These are phyloP conservation scores for Narthecium ossifragum DNA, from an alignment of 106 monocot species.

Conservation along the genomic window DNA sequence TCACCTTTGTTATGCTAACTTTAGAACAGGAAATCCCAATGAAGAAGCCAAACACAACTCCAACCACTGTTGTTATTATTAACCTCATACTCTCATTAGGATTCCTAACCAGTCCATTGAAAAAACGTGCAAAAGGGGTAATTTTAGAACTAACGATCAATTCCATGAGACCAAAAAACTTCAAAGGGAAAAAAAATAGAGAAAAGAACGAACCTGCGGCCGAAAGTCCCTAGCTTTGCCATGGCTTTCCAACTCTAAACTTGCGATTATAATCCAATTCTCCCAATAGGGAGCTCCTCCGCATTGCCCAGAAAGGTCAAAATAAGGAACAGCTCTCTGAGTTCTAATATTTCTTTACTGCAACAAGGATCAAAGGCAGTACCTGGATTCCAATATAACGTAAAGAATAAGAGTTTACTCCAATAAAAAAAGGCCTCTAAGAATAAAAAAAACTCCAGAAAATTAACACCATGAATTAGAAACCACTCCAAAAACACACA, in stretches of 20 bases:
- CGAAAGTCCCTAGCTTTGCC: background rate
- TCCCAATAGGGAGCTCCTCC: no score
- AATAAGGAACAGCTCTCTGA: no score
- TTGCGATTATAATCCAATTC: no score
- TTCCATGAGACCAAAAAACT: background rate
- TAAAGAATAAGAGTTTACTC: no score
- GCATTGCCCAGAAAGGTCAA: no score
- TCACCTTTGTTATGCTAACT: conserved; percentile 65
- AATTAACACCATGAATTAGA: no score
- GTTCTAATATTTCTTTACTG: no score
- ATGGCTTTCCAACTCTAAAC: background rate
- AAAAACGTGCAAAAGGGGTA: background rate
- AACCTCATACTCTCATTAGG: conserved; percentile 57
- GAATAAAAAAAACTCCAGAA: no score
- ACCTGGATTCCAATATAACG: no score
- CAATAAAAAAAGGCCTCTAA: no score
- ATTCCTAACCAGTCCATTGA: conserved; percentile 25
- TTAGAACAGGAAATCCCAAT: conserved; percentile 61
- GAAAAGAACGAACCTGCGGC: background rate
- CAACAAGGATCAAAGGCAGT: no score
- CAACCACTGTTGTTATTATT: conserved; percentile 41
- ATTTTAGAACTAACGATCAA: background rate
- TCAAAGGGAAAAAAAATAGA: background rate
- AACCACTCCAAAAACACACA: no score
- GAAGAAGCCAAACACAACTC: conserved; percentile 59